phyloP scores from a whole-genome alignment of 805 yeast genomes.

The Ogataea ramenticola region DNA sequence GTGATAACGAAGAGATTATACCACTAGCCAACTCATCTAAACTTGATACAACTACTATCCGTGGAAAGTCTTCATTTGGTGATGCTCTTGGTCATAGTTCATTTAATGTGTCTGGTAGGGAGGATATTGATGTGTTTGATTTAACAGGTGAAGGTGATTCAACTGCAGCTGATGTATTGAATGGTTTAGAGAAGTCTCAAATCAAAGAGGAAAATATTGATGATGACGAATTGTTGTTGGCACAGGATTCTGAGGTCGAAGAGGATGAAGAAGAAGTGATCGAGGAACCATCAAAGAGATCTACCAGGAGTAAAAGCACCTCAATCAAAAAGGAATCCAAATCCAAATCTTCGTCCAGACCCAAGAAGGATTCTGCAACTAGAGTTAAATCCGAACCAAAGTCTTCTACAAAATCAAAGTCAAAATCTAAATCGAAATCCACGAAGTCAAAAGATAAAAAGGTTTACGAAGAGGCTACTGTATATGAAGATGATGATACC shows the following conservation, averaged over 20 bases:
- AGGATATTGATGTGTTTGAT: neutral
- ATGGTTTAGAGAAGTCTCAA: neutral
- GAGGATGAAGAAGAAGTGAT: too few species aligned
- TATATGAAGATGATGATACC: conserved; percentile 10
- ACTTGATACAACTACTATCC: too few species aligned
- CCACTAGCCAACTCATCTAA: neutral
- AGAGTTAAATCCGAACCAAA: too few species aligned
- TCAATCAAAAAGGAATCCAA: too few species aligned
- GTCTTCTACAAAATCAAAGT: neutral
- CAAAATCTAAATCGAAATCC: conserved; percentile 9
- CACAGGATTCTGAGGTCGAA: too few species aligned
- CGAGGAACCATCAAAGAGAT: too few species aligned
- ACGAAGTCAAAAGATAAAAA: conserved; percentile 1
- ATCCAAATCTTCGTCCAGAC: too few species aligned
- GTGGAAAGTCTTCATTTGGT: too few species aligned
- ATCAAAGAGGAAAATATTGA: neutral
- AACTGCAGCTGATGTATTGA: neutral
- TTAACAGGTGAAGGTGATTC: neutral
- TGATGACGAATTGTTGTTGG: too few species aligned
- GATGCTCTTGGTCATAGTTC: neutral
- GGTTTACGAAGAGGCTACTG: conserved; percentile 9
- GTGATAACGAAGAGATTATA: neutral
- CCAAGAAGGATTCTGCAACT: neutral
- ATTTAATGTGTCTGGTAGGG: neutral
- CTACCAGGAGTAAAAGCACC: too few species aligned